Base-by-base conservation (phyloP, 2,329 filamentous ascomycete genomes). In the Sarocladium strictum region DNA sequence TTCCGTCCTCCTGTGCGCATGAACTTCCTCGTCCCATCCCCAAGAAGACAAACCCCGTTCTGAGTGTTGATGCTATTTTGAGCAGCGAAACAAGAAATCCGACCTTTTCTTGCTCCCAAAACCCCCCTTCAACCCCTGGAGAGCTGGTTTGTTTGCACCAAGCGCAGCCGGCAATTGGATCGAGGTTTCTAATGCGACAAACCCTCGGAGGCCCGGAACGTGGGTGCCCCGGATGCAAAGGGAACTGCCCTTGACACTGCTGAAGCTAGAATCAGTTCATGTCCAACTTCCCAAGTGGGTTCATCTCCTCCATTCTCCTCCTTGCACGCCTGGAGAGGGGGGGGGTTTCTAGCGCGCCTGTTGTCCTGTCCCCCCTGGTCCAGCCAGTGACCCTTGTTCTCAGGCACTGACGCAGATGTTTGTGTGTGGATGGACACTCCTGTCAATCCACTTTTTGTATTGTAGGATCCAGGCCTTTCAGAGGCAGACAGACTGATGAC, bases 261-360 rank as follows among this genome's bases (percentile, higher is more conserved):
- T 47, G 43, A 47, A 47, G 43, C 43, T 47, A 24, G 9, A 47
- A 47, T 47, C 43, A 47, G 43, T 47, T 47, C 43, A 47, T 47
- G 43, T 47, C 43, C 27, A 27, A 23, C 29, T 47, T 27, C 43
- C 43, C 24, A 27, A 47, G 43, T 47, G 43, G 43, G 43, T n/a
- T 47, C n/a, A 14, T 47, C 43, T 47, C 43, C 43, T 47, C 43
- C 27, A n/a, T 47, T 29, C 23, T 7, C 38, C 12, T 17, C 38
- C 12, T 12, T n/a, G n/a, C n/a, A n/a, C n/a, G n/a, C n/a, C n/a
- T n/a, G n/a, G n/a, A n/a, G n/a, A n/a, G n/a, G n/a, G n/a, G n/a
- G n/a, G n/a, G n/a, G n/a, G n/a, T n/a, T n/a, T n/a, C n/a, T n/a
- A n/a, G n/a, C n/a, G n/a, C n/a, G n/a, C n/a, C n/a, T n/a, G n/a